Base-by-base conservation (phyloP, 306 rosid genomes). In the Parietaria judaica region DNA sequence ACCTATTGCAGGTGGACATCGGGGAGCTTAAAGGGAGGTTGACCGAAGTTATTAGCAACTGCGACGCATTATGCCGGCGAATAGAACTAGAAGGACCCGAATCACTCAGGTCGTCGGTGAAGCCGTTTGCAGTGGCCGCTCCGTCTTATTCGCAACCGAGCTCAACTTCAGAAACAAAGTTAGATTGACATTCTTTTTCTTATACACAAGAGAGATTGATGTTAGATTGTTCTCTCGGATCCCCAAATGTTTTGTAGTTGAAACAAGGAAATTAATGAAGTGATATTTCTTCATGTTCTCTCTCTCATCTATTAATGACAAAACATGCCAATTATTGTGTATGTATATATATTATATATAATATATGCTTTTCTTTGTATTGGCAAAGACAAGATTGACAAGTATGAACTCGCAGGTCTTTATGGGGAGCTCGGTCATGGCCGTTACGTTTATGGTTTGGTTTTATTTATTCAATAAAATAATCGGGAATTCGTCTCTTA, bases 11-110 rank as follows among this genome's bases (percentile, higher is more conserved):
- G 78, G 96, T 88, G 49, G 95, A 88, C 64, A 82, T 84, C 69
- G 99, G 96, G 65, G 95, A 82, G 74, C 94, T 92, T 37, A 88
- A 92, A 77, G 94, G 99, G 75, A 86, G 96, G 74, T 71, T 92
- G 72, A 92, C 88, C 1, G 99, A 88, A 79, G 99, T 88, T 55
- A 79, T 92, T 48, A 86, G 94, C 38, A 86, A 92, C 65, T 88
- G 96, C 6, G 86, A 88, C 69, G 94, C 96, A 54, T 44, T 92
- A 66, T 86, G 96, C 87, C 78, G 69, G 66, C 86, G 95, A 80
- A 86, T 92, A 56, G 75, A 61, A 23, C 62, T 71, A 48, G 95
- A 84, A 65, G 94, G 87, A 54, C 87, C 85, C 3, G 94, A 92
- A 66, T 78, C 99, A 63, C 90, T 88, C 48, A 72, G 79, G 36